Percentiles rank a stretch among this genome's conserved stretches.
Evolutionary conservation across 371 early-diverging fungal species (phyloP).

Genomic region (Mortierella sp.): DNA sequence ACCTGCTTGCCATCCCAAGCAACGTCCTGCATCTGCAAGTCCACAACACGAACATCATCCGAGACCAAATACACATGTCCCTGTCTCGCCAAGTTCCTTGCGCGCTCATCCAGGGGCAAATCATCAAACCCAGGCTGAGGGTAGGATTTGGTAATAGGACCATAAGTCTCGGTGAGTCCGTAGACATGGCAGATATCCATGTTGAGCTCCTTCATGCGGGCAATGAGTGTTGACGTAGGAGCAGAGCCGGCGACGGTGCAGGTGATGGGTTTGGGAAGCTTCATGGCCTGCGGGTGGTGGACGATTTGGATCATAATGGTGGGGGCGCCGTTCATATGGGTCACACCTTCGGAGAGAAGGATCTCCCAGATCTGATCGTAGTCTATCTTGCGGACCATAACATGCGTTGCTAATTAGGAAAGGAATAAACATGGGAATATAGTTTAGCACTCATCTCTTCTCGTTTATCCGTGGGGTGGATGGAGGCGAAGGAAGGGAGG

Average conservation of each 20-base stretch:
- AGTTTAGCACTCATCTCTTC: neutral
- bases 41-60: constrained; percentile 73
- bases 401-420: constrained; percentile 59
- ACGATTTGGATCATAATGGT: constrained; percentile 77
- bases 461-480: neutral
- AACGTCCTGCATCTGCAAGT: constrained; percentile 66
- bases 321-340: constrained; percentile 77
- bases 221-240: constrained; percentile 69
- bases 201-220: constrained; percentile 64
- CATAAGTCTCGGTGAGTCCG: constrained; percentile 80
- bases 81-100: constrained; percentile 66
- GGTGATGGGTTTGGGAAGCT: constrained; percentile 60
- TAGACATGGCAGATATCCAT: constrained; percentile 74
- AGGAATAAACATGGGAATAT: neutral
- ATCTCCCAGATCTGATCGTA: constrained; percentile 73
- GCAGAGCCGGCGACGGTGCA: constrained; percentile 74
- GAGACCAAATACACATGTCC: constrained; percentile 68
- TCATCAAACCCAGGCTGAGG: constrained; percentile 45
- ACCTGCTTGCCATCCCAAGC: constrained; percentile 68
- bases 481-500: neutral
- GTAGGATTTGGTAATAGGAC: constrained; percentile 62
- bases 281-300: constrained; percentile 64
- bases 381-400: constrained; percentile 74
- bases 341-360: constrained; percentile 64
- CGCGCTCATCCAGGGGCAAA: constrained; percentile 60